Evolutionary conservation across 1,284 basidiomycete genomes (phyloP), one percentile per base, ranked within the genome.

Genomic region (Ustilago shanxiensis): DNA sequence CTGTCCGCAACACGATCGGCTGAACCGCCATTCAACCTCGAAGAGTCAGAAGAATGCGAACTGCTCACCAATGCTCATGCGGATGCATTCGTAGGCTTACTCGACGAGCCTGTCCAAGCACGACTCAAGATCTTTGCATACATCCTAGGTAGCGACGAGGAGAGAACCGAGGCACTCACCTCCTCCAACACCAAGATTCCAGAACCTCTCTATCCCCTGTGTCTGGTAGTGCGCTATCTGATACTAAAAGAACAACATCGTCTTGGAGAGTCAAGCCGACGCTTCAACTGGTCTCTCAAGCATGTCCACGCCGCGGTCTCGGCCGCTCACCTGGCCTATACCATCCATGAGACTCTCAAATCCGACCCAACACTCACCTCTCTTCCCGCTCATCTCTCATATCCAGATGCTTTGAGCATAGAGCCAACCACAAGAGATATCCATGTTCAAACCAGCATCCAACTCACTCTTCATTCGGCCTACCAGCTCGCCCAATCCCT

Each of bases 251-350:
- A 78, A 39, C 65, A 65, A 14, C 41, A 56, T 3, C 47, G 76
- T 1, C 52, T 78, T 0, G 76, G 76, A n/a, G 76, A 78, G 31
- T 74, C 72, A 10, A 72, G 59, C 26, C 33, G 29, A 13, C 64
- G 67, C 29, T 74, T 70, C 61, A 78, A 78, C 35, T 78, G 71
- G 72, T 74, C 67, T 20, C 62, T 74, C 37, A 74, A 74, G 44
- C 67, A 74, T 56, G 51, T 74, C 9, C 52, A 67, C 18, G 76
- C 72, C 14, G 64, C 67, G 20, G 56, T 71, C n/a, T 64, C 68
- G 1, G 55, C 75, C 3, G 67, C 44, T 10, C 60, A 45, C 33
- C 53, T 28, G 9, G 67, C 73, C 1, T 62, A 64, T 29, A 65
- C 51, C 18, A 55, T 67, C 33, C 65, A 76, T 53, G 45, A 66